Percentiles rank a stretch among this genome's conserved stretches.
Conservation (phyloP, 2,329 filamentous ascomycete genomes). For the Fusarium algeriense region DNA sequence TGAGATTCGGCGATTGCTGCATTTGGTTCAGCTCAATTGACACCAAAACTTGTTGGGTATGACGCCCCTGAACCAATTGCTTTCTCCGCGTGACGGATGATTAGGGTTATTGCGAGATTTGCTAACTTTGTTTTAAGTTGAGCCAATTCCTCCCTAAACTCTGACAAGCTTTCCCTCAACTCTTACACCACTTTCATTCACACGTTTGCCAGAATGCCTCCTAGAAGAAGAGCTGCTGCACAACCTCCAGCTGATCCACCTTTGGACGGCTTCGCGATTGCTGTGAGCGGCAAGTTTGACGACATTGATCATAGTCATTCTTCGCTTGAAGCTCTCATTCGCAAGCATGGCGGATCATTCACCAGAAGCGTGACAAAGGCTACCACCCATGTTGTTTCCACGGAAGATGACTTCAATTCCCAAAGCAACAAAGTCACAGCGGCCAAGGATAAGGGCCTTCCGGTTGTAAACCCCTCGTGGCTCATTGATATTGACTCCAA, state of each 20-base stretch:
- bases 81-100: not conserved
- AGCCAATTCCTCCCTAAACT: constrained; percentile 3
- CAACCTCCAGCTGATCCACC: constrained; percentile 48
- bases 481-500: constrained; percentile 64
- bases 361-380: constrained; percentile 61
- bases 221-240: constrained; percentile 39
- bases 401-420: constrained; percentile 63
- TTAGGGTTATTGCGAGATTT: constrained; percentile 7
- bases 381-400: constrained; percentile 70
- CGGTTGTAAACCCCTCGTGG: constrained; percentile 72
- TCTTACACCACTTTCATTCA: not conserved
- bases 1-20: constrained; percentile 44
- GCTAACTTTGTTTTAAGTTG: constrained; percentile 32
- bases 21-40: constrained; percentile 31
- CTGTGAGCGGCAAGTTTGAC: constrained; percentile 71
- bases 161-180: not conserved
- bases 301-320: constrained; percentile 64
- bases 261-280: constrained; percentile 64
- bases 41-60: constrained; percentile 35
- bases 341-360: constrained; percentile 62
- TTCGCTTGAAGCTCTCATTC: constrained; percentile 60
- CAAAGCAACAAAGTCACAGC: constrained; percentile 64
- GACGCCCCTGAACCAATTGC: constrained; percentile 39
- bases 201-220: constrained; percentile 34
- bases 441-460: constrained; percentile 60